Conservation (phyloP, 495 filamentous ascomycete species). For the Trichocladium uniseriatum region DNA sequence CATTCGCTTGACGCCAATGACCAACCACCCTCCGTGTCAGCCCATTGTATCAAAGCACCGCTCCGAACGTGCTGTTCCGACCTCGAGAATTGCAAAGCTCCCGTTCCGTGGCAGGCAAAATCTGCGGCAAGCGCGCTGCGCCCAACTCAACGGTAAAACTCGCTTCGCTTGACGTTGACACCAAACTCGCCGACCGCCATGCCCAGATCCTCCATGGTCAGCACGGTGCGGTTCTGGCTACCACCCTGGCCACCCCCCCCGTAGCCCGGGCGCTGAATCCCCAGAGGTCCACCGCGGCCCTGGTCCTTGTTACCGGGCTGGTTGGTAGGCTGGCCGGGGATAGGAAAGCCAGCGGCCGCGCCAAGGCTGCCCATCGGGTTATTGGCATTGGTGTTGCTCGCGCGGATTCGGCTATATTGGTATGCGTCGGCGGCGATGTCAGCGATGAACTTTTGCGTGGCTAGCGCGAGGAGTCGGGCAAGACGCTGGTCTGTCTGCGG, state of each 20-base stretch:
- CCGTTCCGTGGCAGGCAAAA: not conserved
- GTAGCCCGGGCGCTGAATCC: conserved; percentile 83
- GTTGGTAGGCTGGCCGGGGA: conserved; percentile 48
- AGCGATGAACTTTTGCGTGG: conserved; percentile 95
- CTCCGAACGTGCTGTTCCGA: too few relatives aligned
- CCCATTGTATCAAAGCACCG: too few relatives aligned
- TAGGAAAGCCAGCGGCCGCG: conserved; percentile 62
- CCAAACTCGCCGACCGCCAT: conserved; percentile 97
- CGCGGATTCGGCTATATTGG: conserved; percentile 89
- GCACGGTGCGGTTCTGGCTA: conserved; percentile 81
- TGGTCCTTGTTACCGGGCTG: conserved; percentile 49
- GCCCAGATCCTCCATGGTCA: conserved; percentile 98
- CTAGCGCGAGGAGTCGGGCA: conserved; percentile 85
- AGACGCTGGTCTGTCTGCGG: conserved; percentile 79
- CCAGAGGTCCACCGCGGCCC: conserved; percentile 57
- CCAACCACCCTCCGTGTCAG: not conserved
- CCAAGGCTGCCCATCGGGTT: conserved; percentile 83
- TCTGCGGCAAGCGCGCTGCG: too few relatives aligned
- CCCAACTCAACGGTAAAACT: conserved; percentile 75
- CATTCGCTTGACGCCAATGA: not conserved
- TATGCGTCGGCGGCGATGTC: conserved; percentile 97
- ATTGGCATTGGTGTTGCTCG: conserved; percentile 75
- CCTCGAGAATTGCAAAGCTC: not conserved
- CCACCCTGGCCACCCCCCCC: conserved; percentile 88
- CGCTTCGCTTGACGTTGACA: conserved; percentile 89